Evolutionary conservation across 768 basidiomycete species (phyloP), one percentile per base, ranked within the genome.

Genomic region (Tulasnella sp.): DNA sequence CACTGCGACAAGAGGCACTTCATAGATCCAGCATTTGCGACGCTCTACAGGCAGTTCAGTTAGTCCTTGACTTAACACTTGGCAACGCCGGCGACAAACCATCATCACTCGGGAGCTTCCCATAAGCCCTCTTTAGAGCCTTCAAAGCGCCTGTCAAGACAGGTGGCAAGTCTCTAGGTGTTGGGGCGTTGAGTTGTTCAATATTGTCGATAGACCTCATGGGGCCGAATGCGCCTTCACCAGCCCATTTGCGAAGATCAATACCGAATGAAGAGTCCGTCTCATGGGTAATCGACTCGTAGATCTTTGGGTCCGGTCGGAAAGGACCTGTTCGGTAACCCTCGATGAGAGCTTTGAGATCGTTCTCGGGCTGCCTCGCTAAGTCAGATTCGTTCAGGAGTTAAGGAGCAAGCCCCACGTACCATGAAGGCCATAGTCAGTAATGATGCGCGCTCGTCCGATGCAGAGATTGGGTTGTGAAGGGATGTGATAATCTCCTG

Each of bases 11-110:
- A 99, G 87, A 0, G 96, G 95, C 4, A 86, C 85, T 81, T 98
- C 95, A 84, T 98, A 99, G 75, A 98, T 93, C 96, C 96, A 98
- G 4, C 91, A 86, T 85, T 92, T 95, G 78, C 96, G 90, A 82
- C 90, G 92, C 83, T 96, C 96, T 91, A 82, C 5, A 46, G 57
- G 18, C n/a, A 3, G 11, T 29, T 48, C 11, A 51, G 51, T 75
- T 39, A 75, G 29, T 74, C n/a, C 48, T 23, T 75, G 16, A n/a
- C 29, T 46, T 39, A n/a, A 35, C 39, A 42, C 37, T 72, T 7
- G n/a, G 13, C 71, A 72, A 10, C 39, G 13, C 11, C 29, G 29
- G 6, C 5, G 26, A 84, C 89, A 82, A 78, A 93, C 93, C 91
- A 39, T 85, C 85, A 80, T 97, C 92, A 75, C 85, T 86, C 0